Evolutionary conservation across 176 grass and related monocot genomes (phyloP), one percentile per base, ranked within the genome.

Genomic region (Poa pratensis): DNA sequence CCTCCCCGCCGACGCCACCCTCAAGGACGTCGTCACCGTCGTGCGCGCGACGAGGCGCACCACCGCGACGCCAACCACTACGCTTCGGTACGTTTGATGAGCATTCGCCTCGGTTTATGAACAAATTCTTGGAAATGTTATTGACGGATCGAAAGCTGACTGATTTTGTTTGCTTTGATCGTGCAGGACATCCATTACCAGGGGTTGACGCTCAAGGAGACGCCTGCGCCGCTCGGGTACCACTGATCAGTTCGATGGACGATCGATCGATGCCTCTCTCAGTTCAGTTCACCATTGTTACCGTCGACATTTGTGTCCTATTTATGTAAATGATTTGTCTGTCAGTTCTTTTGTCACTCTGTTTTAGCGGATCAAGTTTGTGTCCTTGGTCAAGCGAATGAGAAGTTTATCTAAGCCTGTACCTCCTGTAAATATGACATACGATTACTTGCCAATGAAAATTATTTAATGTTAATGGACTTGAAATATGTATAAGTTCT

Each of bases 11-110:
- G 80, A 98, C 60, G 96, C 96, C 55, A 98, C 73, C 37, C 90
- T 98, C 74, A 98, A 92, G 91, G 96, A 98, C 67, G 96, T 98
- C 46, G 93, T 98, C 86, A 89, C 69, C 48, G 93, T 94, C 85
- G 57, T 98, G 67, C 91, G 96, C 60, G 96, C 96, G 96, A 98
- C 84, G 96, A 98, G 83, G 93, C 96, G 57, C 96, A 98, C 83
- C 96, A 98, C 80, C 93, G 96, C 14, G 96, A 98, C 23, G 83
- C 95, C 87, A 98, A 98, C 67, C 96, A 98, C 86, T 98, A 93
- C 52, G 96, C 68, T 15, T 71, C 69, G 43, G 62, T 65, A 65
- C 62, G 62, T 15, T 46, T 46, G n/a, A 11, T 12, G 58, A 26
- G 43, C 43, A 46, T 46, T 60, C n/a, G 22, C 58, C 9, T 20